Base-by-base conservation (phyloP, 202 grass and related monocot genomes). In the Zoysia matrella region DNA sequence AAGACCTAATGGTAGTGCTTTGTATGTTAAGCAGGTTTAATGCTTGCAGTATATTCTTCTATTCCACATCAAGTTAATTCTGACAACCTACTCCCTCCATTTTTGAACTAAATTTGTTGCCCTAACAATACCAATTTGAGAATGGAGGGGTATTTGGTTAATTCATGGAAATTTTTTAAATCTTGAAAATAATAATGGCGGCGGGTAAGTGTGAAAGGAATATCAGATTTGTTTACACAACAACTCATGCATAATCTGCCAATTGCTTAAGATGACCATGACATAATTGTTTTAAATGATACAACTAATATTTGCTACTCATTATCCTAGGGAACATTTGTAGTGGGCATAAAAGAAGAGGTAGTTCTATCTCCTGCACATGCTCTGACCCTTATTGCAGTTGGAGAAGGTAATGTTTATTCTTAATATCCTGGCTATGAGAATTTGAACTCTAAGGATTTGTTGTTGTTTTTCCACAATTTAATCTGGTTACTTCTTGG, bases 331-430 rank as follows among this genome's bases (percentile, higher is more conserved):
- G 94, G 94, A 79, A 91, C 94, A 81, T 93, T 93, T 82, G 89
- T 97, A 63, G 88, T 89, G 75, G 94, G 94, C 52, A 88, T 97
- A 74, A 93, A 93, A 74, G 94, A 97, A 85, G 94, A 97, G 86
- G 94, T 89, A 16, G 94, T 93, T 10, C 73, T 97, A 52, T 97
- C 94, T 83, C 91, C 89, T 97, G 91, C 72, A 39, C 94, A 97
- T 77, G 91, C 84, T 67, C 85, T 97, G 61, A 93, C 94, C 54
- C 90, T 97, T 83, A 97, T 97, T 88, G 84, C 94, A 77, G 86
- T 84, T 73, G 94, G 94, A 71, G 94, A 97, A 93, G 94, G 94
- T 93, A 47, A 57, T 39, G 22, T 64, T 67, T 67, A 56, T 67
- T 43, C 58, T 67, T 43, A 56, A 41, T 77, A 14, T 42, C 47